Conservation (phyloP, 768 basidiomycete genomes). For the Lanmaoa rubissima region DNA sequence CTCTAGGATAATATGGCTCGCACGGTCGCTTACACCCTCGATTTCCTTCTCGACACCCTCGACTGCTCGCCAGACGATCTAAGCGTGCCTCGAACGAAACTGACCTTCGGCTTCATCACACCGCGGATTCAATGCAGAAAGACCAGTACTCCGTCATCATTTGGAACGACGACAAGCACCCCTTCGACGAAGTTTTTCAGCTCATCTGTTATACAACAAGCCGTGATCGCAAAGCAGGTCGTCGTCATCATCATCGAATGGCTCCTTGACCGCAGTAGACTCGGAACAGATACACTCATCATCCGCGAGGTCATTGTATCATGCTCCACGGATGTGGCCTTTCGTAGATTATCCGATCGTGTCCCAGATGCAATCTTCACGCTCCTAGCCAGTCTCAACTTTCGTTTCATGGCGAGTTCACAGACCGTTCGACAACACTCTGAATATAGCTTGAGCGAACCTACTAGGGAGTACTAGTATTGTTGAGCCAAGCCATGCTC, state of each 20-base stretch:
- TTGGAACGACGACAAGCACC: slow-evolving; percentile 99
- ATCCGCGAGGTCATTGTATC: slow-evolving; percentile 61
- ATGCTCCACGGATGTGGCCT: too few species aligned
- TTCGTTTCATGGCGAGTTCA: too few species aligned
- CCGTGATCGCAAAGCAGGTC: slow-evolving; percentile 62
- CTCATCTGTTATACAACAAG: slow-evolving; percentile 57
- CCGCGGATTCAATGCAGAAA: slow-evolving; percentile 65
- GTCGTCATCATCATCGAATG: slow-evolving; percentile 82
- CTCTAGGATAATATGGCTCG: slow-evolving; percentile 69
- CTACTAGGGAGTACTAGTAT: too few species aligned
- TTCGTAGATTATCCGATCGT: too few species aligned
- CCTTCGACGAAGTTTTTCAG: slow-evolving; percentile 81
- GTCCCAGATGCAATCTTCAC: too few species aligned
- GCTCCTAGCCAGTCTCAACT: too few species aligned
- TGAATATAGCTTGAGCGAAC: too few species aligned
- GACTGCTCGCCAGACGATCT: slow-evolving; percentile 82
- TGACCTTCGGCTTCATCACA: too few species aligned
- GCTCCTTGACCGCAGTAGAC: slow-evolving; percentile 71
- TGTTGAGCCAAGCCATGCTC: too few species aligned
- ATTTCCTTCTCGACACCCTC: slow-evolving; percentile 80
- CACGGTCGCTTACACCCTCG: slow-evolving; percentile 19
- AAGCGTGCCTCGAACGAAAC: slow-evolving; percentile 42
- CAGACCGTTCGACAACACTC: too few species aligned
- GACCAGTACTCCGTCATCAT: slow-evolving; percentile 80
- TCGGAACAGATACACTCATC: slow-evolving; percentile 64